These are phyloP conservation scores for Fonsecaea nubica DNA, from an alignment of 2,329 filamentous ascomycete species.

Conservation along the genomic window DNA sequence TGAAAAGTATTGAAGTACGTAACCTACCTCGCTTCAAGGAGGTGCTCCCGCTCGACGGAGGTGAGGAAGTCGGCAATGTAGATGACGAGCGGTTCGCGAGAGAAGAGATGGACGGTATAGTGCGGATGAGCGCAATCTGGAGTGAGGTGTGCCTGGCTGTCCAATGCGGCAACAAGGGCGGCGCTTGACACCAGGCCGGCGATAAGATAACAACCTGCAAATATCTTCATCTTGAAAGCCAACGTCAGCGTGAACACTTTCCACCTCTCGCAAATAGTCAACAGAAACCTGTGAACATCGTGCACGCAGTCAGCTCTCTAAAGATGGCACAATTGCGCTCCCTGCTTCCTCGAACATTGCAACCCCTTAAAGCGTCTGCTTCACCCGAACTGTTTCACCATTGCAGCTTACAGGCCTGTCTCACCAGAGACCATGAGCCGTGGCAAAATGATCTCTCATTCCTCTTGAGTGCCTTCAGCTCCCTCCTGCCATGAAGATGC, in stretches of 20 bases:
- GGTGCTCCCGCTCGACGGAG: conserved; percentile 53
- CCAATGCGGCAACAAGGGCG: conserved; percentile 2
- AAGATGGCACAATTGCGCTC: background rate
- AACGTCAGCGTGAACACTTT: background rate
- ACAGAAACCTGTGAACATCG: background rate
- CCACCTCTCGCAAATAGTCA: background rate
- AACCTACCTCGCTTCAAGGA: conserved; percentile 46
- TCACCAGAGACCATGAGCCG: background rate
- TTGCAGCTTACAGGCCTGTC: background rate
- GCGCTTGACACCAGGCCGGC: background rate
- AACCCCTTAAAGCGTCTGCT: conserved; percentile 5
- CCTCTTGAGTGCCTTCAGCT: background rate
- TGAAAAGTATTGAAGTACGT: background rate
- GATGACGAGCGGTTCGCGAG: conserved; percentile 59
- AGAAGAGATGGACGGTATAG: conserved; percentile 37
- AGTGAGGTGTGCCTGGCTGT: background rate
- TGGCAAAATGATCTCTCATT: background rate
- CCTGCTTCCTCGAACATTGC: background rate
- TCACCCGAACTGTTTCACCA: conserved; percentile 9
- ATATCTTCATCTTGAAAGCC: background rate
- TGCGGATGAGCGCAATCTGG: conserved; percentile 9
- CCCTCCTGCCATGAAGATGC: background rate
- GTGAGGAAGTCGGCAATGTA: conserved; percentile 62
- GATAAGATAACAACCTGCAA: background rate
- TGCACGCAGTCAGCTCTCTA: background rate